Evolutionary conservation across 257 asterid species (phyloP), one percentile per base, ranked within the genome.

Genomic region (Rhazya stricta): DNA sequence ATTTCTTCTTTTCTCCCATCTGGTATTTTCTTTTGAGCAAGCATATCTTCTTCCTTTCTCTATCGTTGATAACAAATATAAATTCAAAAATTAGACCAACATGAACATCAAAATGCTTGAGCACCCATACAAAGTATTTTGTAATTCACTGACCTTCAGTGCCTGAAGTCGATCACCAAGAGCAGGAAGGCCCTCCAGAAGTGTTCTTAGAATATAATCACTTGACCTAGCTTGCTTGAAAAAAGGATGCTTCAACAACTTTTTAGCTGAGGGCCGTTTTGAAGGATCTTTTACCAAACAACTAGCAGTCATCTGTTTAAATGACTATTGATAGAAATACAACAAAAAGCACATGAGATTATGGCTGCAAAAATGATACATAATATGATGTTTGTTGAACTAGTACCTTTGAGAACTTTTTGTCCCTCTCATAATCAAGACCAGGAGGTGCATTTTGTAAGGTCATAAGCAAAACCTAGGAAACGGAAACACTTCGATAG

Each of bases 381-480:
- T 23, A 67, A 13, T 36, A 42, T 3, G 32, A 21, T 19, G 54
- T 54, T 51, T 74, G 39, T 27, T 63, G 60, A 76, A 76, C 73
- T 21, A 77, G 79, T 83, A 95, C 99, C 98, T 89, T 95, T 1
- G 99, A 88, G 79, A 95, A 95, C 69, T 91, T 95, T 76, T 84
- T 91, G 83, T 95, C 99, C 68, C 96, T 88, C 88, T 92, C 99
- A 58, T 92, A 91, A 85, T 95, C 98, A 81, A 95, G 98, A 74
- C 99, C 89, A 75, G 99, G 99, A 69, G 99, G 99, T 74, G 98
- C 98, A 87, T 95, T 89, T 92, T 92, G 98, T 88, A 95, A 86
- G 34, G 99, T 95, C 97, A 95, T 95, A 70, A 95, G 96, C 83
- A 95, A 81, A 57, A 95, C 99, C 99, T 95, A 77, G 70, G 65